A percentile compares a stretch with the other conserved stretches of the same genome.
These are phyloP conservation scores for Ustilago shanxiensis DNA, from an alignment of 1,284 basidiomycete genomes.

Conservation along the genomic window DNA sequence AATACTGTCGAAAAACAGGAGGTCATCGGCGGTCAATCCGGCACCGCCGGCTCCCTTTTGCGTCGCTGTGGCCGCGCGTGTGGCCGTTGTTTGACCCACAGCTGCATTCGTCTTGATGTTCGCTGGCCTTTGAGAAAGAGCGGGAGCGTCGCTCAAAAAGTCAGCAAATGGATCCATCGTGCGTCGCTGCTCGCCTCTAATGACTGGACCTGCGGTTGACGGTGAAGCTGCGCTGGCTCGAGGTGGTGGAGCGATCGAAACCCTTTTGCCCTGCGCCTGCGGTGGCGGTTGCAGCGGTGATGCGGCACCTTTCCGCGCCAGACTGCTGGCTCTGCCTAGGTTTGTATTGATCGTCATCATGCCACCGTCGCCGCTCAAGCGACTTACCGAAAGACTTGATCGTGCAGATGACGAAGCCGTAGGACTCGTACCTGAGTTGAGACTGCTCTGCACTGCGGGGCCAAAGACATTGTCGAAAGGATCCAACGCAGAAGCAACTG, in stretches of 20 bases:
- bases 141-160: conserved; percentile 30
- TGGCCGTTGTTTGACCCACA: not conserved
- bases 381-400: conserved; percentile 28
- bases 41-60: conserved; percentile 13
- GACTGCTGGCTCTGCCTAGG: conserved; percentile 21
- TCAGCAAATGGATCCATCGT: conserved; percentile 27
- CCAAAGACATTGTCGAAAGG: conserved; percentile 30
- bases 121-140: conserved; percentile 1
- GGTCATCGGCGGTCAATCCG: conserved; percentile 42
- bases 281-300: conserved; percentile 38
- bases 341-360: conserved; percentile 49
- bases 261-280: conserved; percentile 25
- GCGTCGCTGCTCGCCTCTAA: not conserved
- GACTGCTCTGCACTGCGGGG: conserved; percentile 12
- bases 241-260: conserved; percentile 29
- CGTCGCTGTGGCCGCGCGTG: not conserved
- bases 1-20: conserved; percentile 49
- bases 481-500: conserved; percentile 12
- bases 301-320: conserved; percentile 26
- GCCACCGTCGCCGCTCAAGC: conserved; percentile 35
- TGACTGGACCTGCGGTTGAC: conserved; percentile 3
- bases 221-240: conserved; percentile 23
- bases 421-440: conserved; percentile 14
- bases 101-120: not conserved
- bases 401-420: conserved; percentile 29